Evolutionary conservation across 1,284 basidiomycete genomes (phyloP).

Genomic region (Exsudoporus floridanus): DNA sequence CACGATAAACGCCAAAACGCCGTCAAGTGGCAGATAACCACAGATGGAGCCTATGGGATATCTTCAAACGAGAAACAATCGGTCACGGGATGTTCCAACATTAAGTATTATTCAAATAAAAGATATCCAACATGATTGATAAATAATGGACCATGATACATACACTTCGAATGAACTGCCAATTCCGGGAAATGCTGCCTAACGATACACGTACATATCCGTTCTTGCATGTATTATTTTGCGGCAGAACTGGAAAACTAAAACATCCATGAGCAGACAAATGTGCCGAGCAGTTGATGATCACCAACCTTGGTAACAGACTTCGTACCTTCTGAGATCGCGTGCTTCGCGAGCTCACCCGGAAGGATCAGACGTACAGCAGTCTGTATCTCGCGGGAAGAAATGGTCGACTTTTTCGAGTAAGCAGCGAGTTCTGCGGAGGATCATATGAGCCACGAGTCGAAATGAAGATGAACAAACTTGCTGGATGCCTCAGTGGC

Average conservation of each 20-base stretch:
- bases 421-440: constrained; percentile 66
- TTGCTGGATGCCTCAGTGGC: constrained; percentile 69
- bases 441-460: background rate
- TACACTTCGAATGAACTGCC: background rate
- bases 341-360: constrained; percentile 64
- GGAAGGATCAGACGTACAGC: constrained; percentile 80
- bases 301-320: constrained; percentile 41
- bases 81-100: background rate
- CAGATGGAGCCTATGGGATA: too few species aligned
- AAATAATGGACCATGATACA: constrained; percentile 24
- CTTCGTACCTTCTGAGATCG: constrained; percentile 80
- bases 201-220: constrained; percentile 28
- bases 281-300: background rate
- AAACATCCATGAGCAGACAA: constrained; percentile 4
- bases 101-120: background rate
- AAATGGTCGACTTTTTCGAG: constrained; percentile 79
- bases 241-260: constrained; percentile 67
- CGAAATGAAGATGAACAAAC: background rate
- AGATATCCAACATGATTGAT: constrained; percentile 16
- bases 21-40: background rate
- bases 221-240: constrained; percentile 41
- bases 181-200: constrained; percentile 11
- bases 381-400: constrained; percentile 74
- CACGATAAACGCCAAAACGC: too few species aligned
- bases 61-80: background rate